These are phyloP conservation scores for Pistacia atlantica DNA, from an alignment of 345 rosid species.

Conservation along the genomic window DNA sequence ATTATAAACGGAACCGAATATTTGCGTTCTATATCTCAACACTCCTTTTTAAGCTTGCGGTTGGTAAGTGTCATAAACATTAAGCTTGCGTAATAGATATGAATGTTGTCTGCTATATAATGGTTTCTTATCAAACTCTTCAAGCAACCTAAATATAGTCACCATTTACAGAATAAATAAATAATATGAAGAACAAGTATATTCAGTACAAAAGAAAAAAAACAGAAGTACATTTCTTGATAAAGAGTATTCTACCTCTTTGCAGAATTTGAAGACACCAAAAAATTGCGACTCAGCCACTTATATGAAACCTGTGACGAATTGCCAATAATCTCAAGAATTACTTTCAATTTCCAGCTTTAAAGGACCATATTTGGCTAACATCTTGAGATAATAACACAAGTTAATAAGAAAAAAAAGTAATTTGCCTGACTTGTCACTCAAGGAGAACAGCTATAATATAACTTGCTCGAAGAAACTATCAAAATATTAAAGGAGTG, in stretches of 20 bases:
- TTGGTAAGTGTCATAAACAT: no score
- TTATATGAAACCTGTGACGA: constrained; percentile 86
- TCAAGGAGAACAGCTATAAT: neutral
- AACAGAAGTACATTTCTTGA: neutral
- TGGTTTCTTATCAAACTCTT: constrained; percentile 65
- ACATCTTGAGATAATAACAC: neutral
- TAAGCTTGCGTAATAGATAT: no score
- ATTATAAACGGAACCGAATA: no score
- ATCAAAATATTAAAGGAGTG: no score
- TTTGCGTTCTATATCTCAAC: no score
- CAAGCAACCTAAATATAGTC: constrained; percentile 63
- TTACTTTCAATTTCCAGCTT: neutral
- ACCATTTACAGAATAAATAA: neutral
- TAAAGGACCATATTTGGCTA: neutral
- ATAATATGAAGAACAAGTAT: neutral
- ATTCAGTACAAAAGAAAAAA: neutral
- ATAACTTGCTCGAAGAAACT: neutral
- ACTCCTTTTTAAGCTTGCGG: no score
- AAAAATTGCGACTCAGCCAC: constrained; percentile 92
- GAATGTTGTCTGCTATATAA: no score
- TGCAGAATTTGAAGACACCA: constrained; percentile 70
- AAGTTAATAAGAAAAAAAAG: neutral
- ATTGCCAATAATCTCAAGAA: constrained; percentile 8
- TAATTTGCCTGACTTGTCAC: neutral
- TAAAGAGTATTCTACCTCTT: constrained; percentile 51